A percentile compares a stretch with the other conserved stretches of the same genome.
Evolutionary conservation across 225 moss, liverwort and hornwort species (phyloP).

Genomic region (Climacium dendroides): DNA sequence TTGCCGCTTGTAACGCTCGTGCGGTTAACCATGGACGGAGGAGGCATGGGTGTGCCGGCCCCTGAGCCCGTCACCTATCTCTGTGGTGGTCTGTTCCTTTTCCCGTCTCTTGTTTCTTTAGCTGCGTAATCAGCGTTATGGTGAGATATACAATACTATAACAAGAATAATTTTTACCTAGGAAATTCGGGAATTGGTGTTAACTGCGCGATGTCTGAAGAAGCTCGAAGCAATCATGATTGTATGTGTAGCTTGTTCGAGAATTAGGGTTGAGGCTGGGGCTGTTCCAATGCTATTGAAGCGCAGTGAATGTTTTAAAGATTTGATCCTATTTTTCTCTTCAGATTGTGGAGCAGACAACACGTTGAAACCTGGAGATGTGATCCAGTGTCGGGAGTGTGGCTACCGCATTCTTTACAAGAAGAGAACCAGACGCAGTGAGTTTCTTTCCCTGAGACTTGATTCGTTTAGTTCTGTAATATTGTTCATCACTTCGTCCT

Average conservation of each 20-base stretch:
- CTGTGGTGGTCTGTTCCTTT: slow-evolving; percentile 15
- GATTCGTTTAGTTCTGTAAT: background rate
- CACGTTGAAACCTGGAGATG: slow-evolving; percentile 69
- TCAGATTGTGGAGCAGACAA: slow-evolving; percentile 70
- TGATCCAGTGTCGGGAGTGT: slow-evolving; percentile 77
- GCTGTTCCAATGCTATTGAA: background rate
- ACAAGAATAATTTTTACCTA: background rate
- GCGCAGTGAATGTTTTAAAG: background rate
- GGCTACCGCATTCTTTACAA: slow-evolving; percentile 75
- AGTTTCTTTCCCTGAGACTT: background rate
- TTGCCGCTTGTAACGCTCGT: background rate
- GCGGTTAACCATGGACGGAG: slow-evolving; percentile 16
- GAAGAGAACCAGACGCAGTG: slow-evolving; percentile 60
- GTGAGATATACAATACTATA: background rate
- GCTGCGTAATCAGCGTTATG: background rate
- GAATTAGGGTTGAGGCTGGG: background rate
- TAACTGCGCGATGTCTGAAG: background rate
- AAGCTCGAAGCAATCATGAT: background rate
- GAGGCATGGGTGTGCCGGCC: slow-evolving; percentile 15
- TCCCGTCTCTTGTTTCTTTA: background rate
- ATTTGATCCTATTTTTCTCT: background rate
- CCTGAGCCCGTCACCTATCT: slow-evolving; percentile 40
- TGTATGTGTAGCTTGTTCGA: background rate
- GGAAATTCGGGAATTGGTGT: background rate
- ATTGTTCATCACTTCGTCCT: background rate